Base-by-base conservation (phyloP, 177 flowering plant species). In the Telopea speciosissima region DNA sequence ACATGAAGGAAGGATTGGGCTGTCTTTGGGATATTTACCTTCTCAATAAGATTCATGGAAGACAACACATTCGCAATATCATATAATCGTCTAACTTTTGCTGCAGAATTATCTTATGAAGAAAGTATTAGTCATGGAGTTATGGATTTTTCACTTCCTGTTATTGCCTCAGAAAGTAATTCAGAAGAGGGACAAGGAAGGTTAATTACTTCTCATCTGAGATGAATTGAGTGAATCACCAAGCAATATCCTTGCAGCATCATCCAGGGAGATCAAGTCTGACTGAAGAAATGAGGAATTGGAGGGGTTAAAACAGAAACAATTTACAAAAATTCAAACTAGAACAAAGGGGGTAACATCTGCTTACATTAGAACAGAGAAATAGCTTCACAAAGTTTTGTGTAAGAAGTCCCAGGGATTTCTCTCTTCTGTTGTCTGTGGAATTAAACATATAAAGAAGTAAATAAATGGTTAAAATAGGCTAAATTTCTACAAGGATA, bases 21-120 rank as follows among this genome's bases (percentile, higher is more conserved):
- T 12, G 54, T 2, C 9, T 49, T 12, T 12, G 54, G 17, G 54
- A 16, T 49, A 49, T 49, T 79, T 82, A 96, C 98, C 98, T 96
- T 93, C 81, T 89, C 91, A 67, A 96, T 93, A 24, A 91, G 92
- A 73, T 82, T 84, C 90, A 96, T 80, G 22, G 99, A 91, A 44
- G 97, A 89, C 75, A 96, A 70, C 21, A 96, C 99, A 80, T 96
- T 96, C n/a, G 99, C 98, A 82, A 96, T 96, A 75, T 93, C 98
- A 74, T 93, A 96, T 26, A 96, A 69, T 63, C 98, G 81, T 71
- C 98, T 84, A 17, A 93, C 97, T 79, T 96, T 96, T 24, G 96
- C 98, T 92, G 97, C 85, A 83, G 74, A 79, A 65, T 78, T 65
- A 78, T 73, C 71, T 73, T 61, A 68, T 22, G 23, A 66, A 33